Base-by-base conservation (phyloP, 192 early-diverging fungal genomes). In the Gonapodya prolifera region DNA sequence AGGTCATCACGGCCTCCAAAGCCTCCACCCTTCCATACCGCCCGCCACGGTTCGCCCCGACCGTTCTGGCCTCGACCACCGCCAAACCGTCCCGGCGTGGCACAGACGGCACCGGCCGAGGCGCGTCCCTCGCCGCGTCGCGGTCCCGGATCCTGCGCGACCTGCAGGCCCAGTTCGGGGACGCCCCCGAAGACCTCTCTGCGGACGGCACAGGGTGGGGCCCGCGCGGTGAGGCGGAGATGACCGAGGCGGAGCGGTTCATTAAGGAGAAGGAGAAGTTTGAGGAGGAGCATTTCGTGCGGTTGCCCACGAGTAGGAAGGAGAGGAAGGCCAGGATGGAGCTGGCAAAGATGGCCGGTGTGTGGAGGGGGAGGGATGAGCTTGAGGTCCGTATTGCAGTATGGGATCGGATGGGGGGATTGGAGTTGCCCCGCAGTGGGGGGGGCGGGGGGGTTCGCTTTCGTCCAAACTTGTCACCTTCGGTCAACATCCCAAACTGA, bases 201-300 rank as follows among this genome's bases (percentile, higher is more conserved):
- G 86, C 90, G 0, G 83, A 87, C n/a, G 94, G 93, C 73, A 91
- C 89, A 75, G 89, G 88, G 0, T 91, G 93, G 80, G 86, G 88
- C 70, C 86, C 79, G 30, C 32, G 74, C n/a, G 83, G 88, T 0
- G 89, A 88, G 33, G 88, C 85, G 8, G 84, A 88, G 70, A 83
- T 88, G 34, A 84, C 82, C 29, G 80, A 83, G 78, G 81, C 90
- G 73, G 89, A 92, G 80, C 79, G 83, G 34, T 76, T 86, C 75
- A 85, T 88, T 18, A 83, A 83, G 8, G 92, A 95, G 78, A 86
- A 89, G 34, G 83, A 87, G 71, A 78, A 84, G 30, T 96, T 92
- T 80, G 96, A 97, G 80, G 96, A 97, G 78, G 91, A 94, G 29
- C 94, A 95, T 83, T 95, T 95, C 82, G 88, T 89, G 34, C 88